Percentiles rank a stretch among this genome's conserved stretches.
These are phyloP conservation scores for Fistulina hepatica DNA, from an alignment of 1,284 basidiomycete species.

Conservation along the genomic window DNA sequence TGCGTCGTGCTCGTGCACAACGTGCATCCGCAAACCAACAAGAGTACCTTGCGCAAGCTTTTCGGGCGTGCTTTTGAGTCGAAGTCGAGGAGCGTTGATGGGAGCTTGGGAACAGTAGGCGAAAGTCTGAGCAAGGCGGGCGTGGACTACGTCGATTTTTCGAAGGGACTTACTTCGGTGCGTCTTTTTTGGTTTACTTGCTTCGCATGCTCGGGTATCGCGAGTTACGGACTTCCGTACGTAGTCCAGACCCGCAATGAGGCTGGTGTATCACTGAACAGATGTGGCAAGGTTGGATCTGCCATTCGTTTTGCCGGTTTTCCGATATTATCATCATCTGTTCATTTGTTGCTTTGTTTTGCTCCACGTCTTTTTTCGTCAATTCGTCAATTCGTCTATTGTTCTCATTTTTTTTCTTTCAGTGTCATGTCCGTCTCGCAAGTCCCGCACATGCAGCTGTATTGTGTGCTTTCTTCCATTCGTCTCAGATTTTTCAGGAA, in stretches of 20 bases:
- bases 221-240: too few relatives aligned
- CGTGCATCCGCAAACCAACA: conserved; percentile 62
- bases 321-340: too few relatives aligned
- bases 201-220: too few relatives aligned
- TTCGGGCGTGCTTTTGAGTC: conserved; percentile 40
- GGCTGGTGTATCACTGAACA: too few relatives aligned
- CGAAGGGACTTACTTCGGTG: conserved; percentile 65
- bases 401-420: conserved; percentile 1
- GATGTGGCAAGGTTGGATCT: too few relatives aligned
- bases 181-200: conserved; percentile 15
- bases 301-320: too few relatives aligned
- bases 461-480: conserved; percentile 36
- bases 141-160: conserved; percentile 69
- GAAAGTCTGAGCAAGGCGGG: conserved; percentile 22
- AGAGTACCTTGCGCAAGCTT: conserved; percentile 56
- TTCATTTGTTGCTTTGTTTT: too few relatives aligned
- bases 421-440: conserved; percentile 68
- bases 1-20: conserved; percentile 63
- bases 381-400: neutral
- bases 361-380: too few relatives aligned
- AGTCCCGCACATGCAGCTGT: conserved; percentile 34
- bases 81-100: too few relatives aligned
- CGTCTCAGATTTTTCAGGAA: conserved; percentile 29
- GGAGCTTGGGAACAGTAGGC: too few relatives aligned
- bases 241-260: too few relatives aligned